Evolutionary conservation across 331 rosid genomes (phyloP).

Genomic region (Acacia pycnantha): DNA sequence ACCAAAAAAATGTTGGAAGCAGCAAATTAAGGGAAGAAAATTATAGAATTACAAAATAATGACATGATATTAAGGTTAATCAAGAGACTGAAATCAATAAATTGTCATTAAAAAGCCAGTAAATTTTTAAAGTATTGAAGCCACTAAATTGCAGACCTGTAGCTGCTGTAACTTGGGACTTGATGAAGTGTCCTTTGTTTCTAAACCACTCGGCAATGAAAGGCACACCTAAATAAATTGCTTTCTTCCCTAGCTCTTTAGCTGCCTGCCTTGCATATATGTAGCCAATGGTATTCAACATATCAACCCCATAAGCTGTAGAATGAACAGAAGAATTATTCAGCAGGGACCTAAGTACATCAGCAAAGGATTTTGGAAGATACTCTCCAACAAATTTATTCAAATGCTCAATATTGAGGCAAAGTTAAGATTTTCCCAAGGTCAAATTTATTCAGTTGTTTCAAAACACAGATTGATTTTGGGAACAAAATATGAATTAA

Average conservation of each 20-base stretch:
- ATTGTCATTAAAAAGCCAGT: not conserved
- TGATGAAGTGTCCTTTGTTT: constrained; percentile 95
- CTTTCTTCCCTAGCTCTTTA: constrained; percentile 98
- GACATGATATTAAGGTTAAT: constrained; percentile 6
- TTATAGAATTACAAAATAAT: not conserved
- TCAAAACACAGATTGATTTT: constrained; percentile 4
- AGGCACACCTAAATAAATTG: constrained; percentile 92
- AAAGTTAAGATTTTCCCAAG: not conserved
- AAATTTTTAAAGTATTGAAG: constrained; percentile 13
- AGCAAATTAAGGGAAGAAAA: not conserved
- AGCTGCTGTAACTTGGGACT: constrained; percentile 99
- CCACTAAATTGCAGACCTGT: constrained; percentile 56
- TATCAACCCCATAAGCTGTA: constrained; percentile 92
- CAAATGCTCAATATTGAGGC: constrained; percentile 23
- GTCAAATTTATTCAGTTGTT: not conserved
- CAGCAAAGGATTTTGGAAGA: constrained; percentile 8
- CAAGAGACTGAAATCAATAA: constrained; percentile 18
- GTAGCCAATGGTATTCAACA: constrained; percentile 96
- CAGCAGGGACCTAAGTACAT: constrained; percentile 21
- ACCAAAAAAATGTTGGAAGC: not conserved
- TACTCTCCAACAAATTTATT: constrained; percentile 5
- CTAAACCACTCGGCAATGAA: constrained; percentile 98
- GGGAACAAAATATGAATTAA: constrained; percentile 1
- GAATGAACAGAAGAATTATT: constrained; percentile 30
- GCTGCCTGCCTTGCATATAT: constrained; percentile 96